phyloP scores from a whole-genome alignment of 139 green algal species.

The Mychonastes homosphaera region DNA sequence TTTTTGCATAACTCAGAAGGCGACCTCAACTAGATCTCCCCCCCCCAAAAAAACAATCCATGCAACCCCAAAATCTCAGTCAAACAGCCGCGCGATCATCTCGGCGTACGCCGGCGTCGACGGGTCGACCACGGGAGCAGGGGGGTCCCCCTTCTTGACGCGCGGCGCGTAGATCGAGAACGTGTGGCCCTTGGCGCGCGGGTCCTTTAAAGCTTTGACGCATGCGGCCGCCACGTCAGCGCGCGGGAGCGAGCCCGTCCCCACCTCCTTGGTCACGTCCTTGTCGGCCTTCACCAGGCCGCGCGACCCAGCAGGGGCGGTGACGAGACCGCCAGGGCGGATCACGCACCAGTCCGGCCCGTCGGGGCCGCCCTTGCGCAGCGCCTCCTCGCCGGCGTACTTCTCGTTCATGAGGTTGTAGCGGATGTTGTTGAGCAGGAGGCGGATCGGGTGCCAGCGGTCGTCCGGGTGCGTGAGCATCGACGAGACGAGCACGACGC shows the following conservation, averaged over 20 bases:
- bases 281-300: not conserved
- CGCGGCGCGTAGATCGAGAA: too few species aligned
- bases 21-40: too few species aligned
- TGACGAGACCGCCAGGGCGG: not conserved
- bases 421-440: constrained; percentile 65
- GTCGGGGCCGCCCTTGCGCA: constrained; percentile 34
- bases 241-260: constrained; percentile 19
- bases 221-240: constrained; percentile 55
- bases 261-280: constrained; percentile 4
- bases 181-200: too few species aligned
- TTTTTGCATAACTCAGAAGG: too few species aligned
- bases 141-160: too few species aligned
- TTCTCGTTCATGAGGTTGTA: constrained; percentile 58
- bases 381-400: constrained; percentile 42
- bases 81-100: too few species aligned
- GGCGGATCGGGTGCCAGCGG: constrained; percentile 42
- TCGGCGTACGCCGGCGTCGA: too few species aligned
- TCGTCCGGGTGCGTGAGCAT: constrained; percentile 48
- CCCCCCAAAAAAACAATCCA: too few species aligned
- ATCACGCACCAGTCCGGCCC: not conserved
- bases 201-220: constrained; percentile 35
- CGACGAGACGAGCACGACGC: constrained; percentile 48
- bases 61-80: too few species aligned
- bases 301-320: not conserved
- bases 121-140: too few species aligned